Conservation (phyloP, 73 alveolate genomes). For the Paramecium caudatum region DNA sequence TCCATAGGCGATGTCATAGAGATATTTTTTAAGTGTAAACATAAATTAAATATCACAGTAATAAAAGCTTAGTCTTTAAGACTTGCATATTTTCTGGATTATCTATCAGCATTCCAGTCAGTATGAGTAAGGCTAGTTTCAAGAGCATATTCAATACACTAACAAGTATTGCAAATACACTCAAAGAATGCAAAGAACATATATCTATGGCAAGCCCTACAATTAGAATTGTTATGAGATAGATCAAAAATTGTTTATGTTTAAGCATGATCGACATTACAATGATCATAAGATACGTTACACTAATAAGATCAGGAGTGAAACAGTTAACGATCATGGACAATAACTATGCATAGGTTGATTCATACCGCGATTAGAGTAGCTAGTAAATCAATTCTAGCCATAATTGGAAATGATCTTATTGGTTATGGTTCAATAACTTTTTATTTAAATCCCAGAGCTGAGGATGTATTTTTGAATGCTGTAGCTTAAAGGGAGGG, state of each 20-base stretch:
- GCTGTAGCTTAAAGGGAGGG: conserved; percentile 59
- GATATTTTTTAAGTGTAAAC: conserved; percentile 28
- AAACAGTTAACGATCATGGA: conserved; percentile 7
- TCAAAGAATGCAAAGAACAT: not conserved
- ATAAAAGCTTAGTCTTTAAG: conserved; percentile 10
- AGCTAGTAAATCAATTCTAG: conserved; percentile 7
- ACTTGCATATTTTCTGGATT: not conserved
- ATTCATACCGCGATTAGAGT: conserved; percentile 1
- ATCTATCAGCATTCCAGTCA: not conserved
- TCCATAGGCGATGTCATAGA: conserved; percentile 34
- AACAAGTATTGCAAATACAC: not conserved
- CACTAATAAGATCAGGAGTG: conserved; percentile 29
- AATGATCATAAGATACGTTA: not conserved
- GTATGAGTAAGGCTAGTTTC: not conserved
- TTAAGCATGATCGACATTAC: not conserved
- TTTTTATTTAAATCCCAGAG: not conserved
- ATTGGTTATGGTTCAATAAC: not conserved
- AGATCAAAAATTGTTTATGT: not conserved
- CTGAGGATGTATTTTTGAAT: conserved; percentile 12
- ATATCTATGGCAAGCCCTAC: not conserved
- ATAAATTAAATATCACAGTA: conserved; percentile 28
- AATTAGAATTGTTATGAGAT: not conserved
- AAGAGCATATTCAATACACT: not conserved
- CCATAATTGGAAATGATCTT: conserved; percentile 1
- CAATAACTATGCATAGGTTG: not conserved